Percentiles rank a stretch among this genome's conserved stretches.
These are phyloP conservation scores for Lablab purpureus DNA, from an alignment of 306 rosid species.

Conservation along the genomic window DNA sequence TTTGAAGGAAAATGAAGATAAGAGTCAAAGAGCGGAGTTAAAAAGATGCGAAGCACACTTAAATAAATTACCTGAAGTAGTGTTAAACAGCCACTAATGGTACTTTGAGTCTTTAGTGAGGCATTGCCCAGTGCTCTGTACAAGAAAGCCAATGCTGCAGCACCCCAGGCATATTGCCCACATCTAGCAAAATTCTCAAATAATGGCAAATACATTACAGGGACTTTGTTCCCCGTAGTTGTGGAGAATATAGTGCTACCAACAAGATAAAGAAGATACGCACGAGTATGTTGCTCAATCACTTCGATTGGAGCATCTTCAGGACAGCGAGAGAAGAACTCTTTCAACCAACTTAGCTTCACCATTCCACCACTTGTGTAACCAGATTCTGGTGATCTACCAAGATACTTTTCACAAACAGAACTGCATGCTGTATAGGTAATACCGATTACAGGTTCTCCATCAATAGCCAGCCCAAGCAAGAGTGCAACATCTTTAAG, in stretches of 20 bases:
- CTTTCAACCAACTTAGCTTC: slow-evolving; percentile 99
- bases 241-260: slow-evolving; percentile 99
- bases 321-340: slow-evolving; percentile 88
- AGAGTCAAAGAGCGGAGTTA: slow-evolving; percentile 1
- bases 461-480: slow-evolving; percentile 95
- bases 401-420: slow-evolving; percentile 89
- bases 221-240: slow-evolving; percentile 98
- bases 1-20: slow-evolving; percentile 17
- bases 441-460: slow-evolving; percentile 93
- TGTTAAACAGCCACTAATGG: slow-evolving; percentile 97
- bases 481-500: slow-evolving; percentile 89
- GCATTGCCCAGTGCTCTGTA: slow-evolving; percentile 98
- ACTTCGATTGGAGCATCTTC: slow-evolving; percentile 77
- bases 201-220: slow-evolving; percentile 98
- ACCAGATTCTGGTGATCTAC: slow-evolving; percentile 80
- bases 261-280: slow-evolving; percentile 96
- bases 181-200: slow-evolving; percentile 83
- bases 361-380: slow-evolving; percentile 99
- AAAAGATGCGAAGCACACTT: not conserved
- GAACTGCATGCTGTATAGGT: slow-evolving; percentile 85
- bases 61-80: slow-evolving; percentile 76
- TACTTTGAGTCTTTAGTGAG: slow-evolving; percentile 93
- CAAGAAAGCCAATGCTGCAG: slow-evolving; percentile 87
- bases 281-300: slow-evolving; percentile 90
- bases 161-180: slow-evolving; percentile 96